Evolutionary conservation across 371 early-diverging fungal genomes (phyloP), one percentile per base, ranked within the genome.

Genomic region (Choanephora cucurbitarum): DNA sequence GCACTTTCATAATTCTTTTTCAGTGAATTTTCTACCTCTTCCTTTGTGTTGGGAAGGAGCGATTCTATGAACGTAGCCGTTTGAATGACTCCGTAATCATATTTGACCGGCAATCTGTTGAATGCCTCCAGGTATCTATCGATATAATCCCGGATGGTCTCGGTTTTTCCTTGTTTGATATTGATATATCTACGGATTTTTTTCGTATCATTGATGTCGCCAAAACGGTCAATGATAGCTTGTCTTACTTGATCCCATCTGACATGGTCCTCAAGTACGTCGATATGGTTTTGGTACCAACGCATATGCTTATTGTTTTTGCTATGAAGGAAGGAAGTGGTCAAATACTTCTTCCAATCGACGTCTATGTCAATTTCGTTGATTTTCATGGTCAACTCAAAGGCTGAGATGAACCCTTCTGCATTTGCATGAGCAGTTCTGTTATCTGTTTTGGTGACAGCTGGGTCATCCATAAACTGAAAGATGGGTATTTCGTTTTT

Each of bases 281-380:
- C 9, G 10, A 43, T 17, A 19, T 43, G 17, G 9, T 17, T 17
- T 18, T 43, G 43, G 5, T 43, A 43, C n/a, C n/a, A 43, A 5
- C 43, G 8, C 10, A 43, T 17, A 18, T 43, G 19, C 10, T 17
- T 43, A 9, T 13, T 13, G 3, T 43, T 43, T 43, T 18, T 43
- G 9, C 43, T 18, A 9, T 19, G 24, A 0, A 46, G 28, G 17
- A 46, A 46, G 9, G 31, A 46, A 23, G 8, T 28, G n/a, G 47
- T 21, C 11, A 46, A 23, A 46, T 46, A 46, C 5, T 46, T 46
- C n/a, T 46, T 23, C 47, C 47, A 46, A 22, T n/a, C 23, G 24
- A 24, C 24, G 11, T 46, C 18, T 10, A 43, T 43, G 17, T 43
- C 5, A 5, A n/a, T 10, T 5, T 43, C 43, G 17, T 43, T 43